Percentiles rank a stretch among this genome's conserved stretches.
phyloP scores from a whole-genome alignment of 2,329 filamentous ascomycete genomes.

The Knoxdaviesia capensis region DNA sequence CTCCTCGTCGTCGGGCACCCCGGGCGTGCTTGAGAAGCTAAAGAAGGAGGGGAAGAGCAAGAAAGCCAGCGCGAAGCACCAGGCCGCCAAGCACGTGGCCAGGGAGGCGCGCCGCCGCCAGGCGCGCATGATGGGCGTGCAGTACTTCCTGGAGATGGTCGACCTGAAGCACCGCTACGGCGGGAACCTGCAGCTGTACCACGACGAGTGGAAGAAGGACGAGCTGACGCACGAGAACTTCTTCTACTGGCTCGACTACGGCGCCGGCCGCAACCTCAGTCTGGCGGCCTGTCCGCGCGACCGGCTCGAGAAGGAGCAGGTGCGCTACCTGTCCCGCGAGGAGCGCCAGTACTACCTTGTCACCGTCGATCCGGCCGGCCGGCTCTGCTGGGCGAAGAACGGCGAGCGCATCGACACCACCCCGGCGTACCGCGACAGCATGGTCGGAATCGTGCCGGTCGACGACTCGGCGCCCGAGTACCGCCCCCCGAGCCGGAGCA shows the following conservation, averaged over 20 bases:
- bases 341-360: constrained; percentile 69
- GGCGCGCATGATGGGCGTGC: constrained; percentile 63
- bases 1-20: constrained; percentile 5
- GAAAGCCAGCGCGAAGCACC: constrained; percentile 22
- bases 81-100: constrained; percentile 1
- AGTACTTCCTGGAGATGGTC: constrained; percentile 75
- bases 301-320: constrained; percentile 54
- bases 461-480: constrained; percentile 39
- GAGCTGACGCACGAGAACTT: constrained; percentile 62
- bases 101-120: constrained; percentile 29
- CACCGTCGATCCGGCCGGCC: constrained; percentile 50
- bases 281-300: constrained; percentile 54
- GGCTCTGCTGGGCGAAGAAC: constrained; percentile 77
- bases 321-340: constrained; percentile 67
- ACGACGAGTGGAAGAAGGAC: constrained; percentile 62
- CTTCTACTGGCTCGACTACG: constrained; percentile 84
- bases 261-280: constrained; percentile 51
- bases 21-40: constrained; percentile 7
- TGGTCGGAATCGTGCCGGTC: constrained; percentile 48
- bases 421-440: constrained; percentile 55
- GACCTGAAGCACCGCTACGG: constrained; percentile 77
- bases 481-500: constrained; percentile 8
- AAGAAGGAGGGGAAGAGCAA: constrained; percentile 18
- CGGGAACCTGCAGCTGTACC: constrained; percentile 62
- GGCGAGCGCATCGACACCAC: constrained; percentile 58